Evolutionary conservation across 768 basidiomycete species (phyloP).

Genomic region (Russula dissimulans): DNA sequence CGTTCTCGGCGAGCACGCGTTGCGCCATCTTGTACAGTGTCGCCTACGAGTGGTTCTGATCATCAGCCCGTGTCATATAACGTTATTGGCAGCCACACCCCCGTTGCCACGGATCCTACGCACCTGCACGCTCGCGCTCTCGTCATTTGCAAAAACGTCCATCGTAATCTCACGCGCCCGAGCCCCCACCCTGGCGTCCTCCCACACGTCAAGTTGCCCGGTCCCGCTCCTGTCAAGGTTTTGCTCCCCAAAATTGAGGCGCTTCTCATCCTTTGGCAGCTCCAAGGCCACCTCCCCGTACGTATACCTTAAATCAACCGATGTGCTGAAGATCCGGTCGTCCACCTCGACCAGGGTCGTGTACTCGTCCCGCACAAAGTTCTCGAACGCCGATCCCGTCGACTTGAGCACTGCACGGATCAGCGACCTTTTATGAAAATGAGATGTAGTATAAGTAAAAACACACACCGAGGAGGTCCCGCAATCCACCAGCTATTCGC

Average conservation of each 20-base stretch:
- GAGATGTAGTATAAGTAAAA: no score
- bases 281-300: constrained; percentile 43
- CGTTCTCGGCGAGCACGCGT: constrained; percentile 58
- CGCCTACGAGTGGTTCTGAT: constrained; percentile 41
- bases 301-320: constrained; percentile 66
- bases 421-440: neutral
- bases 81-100: neutral
- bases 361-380: constrained; percentile 76
- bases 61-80: neutral
- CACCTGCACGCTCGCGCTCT: constrained; percentile 90
- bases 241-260: constrained; percentile 41
- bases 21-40: constrained; percentile 87
- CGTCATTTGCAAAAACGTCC: constrained; percentile 75
- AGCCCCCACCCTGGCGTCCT: constrained; percentile 41
- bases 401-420: constrained; percentile 68
- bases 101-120: constrained; percentile 37
- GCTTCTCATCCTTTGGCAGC: constrained; percentile 41
- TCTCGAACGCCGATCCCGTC: constrained; percentile 75
- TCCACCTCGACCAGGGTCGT: constrained; percentile 79
- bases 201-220: constrained; percentile 39
- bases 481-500: constrained; percentile 41
- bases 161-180: constrained; percentile 58
- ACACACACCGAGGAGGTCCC: constrained; percentile 68
- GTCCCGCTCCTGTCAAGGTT: constrained; percentile 12
- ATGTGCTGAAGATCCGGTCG: constrained; percentile 87